Base-by-base conservation (phyloP, 805 yeast genomes). In the Cyberlindnera amylophila region DNA sequence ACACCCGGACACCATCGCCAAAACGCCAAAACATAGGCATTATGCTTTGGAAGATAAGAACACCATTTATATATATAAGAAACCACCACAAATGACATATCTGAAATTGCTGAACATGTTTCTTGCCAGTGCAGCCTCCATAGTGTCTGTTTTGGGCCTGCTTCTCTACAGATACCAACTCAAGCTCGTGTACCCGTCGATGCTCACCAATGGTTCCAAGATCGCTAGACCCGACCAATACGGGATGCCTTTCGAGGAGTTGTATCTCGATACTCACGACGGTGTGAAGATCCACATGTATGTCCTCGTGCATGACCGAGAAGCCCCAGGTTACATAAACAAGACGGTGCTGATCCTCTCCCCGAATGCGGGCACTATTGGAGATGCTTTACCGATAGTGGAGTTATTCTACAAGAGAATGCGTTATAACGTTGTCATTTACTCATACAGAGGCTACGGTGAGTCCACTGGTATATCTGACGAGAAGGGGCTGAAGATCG, bases 351-450 rank as follows among this genome's bases (percentile, higher is more conserved):
- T 93, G 19, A 73, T 93, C 16, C 70, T 90, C 39, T 81, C 89
- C 37, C 98, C 98, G 4, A 91, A 91, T 63, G 97, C 97, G 2
- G 98, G 98, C 5, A 91, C 93, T 61, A 91, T 91, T 50, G 98
- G 98, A 14, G 88, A 87, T 58, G 81, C 85, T 23, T 66, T 91
- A 36, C 96, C 96, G 2, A 76, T 88, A 8, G 95, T 86, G 3
- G 71, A 81, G 36, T 61, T 82, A 9, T 79, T 90, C 48, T 86
- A 77, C 62, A 64, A 70, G 37, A 64, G 70, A 30, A 72, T 82
- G 62, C 77, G 79, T 12, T 78, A 81, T 63, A 88, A 90, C 61
- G 96, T 89, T 3, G 75, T 91, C 36, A 78, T 86, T 5, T 84
- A 87, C 52, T 86, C 95, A 1, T 91, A 91, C 63, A 69, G 99